Conservation (phyloP, 306 rosid species). For the Quercus bicolor region DNA sequence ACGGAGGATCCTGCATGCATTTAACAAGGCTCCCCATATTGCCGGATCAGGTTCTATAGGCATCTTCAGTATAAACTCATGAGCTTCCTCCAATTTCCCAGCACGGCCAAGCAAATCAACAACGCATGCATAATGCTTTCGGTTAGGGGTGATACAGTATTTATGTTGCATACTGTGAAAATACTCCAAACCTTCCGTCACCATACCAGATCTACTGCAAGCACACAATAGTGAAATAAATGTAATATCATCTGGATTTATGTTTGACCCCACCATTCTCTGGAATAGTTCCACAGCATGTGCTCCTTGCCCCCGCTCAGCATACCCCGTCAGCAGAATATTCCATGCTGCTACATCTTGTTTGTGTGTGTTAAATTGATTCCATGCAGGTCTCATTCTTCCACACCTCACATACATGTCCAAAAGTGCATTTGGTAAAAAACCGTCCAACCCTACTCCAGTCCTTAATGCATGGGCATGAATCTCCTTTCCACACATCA, state of each 20-base stretch:
- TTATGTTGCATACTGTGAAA: slow-evolving; percentile 51
- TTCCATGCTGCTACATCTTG: slow-evolving; percentile 76
- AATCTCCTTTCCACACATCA: slow-evolving; percentile 77
- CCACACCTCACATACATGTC: slow-evolving; percentile 95
- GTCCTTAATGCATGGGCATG: slow-evolving; percentile 88
- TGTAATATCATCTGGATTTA: slow-evolving; percentile 66
- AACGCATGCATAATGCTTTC: slow-evolving; percentile 78
- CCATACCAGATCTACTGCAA: slow-evolving; percentile 85
- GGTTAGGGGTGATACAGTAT: slow-evolving; percentile 59
- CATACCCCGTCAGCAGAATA: slow-evolving; percentile 74
- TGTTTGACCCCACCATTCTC: slow-evolving; percentile 54
- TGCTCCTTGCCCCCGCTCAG: slow-evolving; percentile 62
- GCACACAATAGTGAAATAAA: slow-evolving; percentile 68
- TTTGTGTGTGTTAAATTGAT: slow-evolving; percentile 58
- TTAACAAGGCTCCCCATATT: slow-evolving; percentile 90
- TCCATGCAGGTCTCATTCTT: slow-evolving; percentile 64
- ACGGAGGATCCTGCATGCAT: slow-evolving; percentile 74
- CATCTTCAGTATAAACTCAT: slow-evolving; percentile 64
- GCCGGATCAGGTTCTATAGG: slow-evolving; percentile 75
- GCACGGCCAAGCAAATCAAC: slow-evolving; percentile 84
- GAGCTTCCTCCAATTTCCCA: slow-evolving; percentile 61
- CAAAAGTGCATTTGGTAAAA: slow-evolving; percentile 76
- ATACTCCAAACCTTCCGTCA: slow-evolving; percentile 68
- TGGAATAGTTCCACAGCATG: slow-evolving; percentile 54
- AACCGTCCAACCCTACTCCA: slow-evolving; percentile 63